phyloP scores from a whole-genome alignment of 2,329 filamentous ascomycete genomes.

The Claviceps quebecensis region DNA sequence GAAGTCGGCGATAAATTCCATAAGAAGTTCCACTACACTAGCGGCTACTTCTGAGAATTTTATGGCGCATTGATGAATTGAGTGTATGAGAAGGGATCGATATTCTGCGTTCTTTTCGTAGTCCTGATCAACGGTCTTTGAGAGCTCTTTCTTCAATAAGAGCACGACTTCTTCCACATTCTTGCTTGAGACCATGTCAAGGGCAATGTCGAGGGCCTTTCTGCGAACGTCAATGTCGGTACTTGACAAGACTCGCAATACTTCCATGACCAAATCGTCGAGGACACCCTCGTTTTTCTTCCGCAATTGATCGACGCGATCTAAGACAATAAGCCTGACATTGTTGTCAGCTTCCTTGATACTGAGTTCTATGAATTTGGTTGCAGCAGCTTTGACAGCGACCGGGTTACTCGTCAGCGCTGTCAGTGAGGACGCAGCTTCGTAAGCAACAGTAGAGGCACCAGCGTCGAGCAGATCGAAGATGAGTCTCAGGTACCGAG shows the following conservation, averaged over 20 bases:
- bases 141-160: conserved; percentile 89
- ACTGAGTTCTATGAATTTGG: conserved; percentile 90
- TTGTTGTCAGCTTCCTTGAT: conserved; percentile 99
- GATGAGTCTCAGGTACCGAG: conserved; percentile 82
- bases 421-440: conserved; percentile 89
- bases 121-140: conserved; percentile 95
- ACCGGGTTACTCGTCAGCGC: conserved; percentile 92
- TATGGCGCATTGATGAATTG: conserved; percentile 96
- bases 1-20: conserved; percentile 98
- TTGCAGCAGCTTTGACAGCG: conserved; percentile 88
- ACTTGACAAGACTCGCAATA: conserved; percentile 84
- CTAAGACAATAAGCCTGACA: conserved; percentile 94
- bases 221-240: conserved; percentile 90
- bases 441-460: conserved; percentile 90
- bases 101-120: conserved; percentile 98
- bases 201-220: conserved; percentile 77
- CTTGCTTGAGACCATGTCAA: conserved; percentile 98
- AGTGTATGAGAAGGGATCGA: conserved; percentile 86
- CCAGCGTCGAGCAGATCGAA: conserved; percentile 91
- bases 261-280: conserved; percentile 93
- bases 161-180: conserved; percentile 97
- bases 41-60: conserved; percentile 97
- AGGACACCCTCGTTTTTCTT: conserved; percentile 81
- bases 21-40: conserved; percentile 88
- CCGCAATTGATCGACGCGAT: conserved; percentile 78